These are phyloP conservation scores for Exophiala lecanii-corni DNA, from an alignment of 2,329 filamentous ascomycete genomes.

Conservation along the genomic window DNA sequence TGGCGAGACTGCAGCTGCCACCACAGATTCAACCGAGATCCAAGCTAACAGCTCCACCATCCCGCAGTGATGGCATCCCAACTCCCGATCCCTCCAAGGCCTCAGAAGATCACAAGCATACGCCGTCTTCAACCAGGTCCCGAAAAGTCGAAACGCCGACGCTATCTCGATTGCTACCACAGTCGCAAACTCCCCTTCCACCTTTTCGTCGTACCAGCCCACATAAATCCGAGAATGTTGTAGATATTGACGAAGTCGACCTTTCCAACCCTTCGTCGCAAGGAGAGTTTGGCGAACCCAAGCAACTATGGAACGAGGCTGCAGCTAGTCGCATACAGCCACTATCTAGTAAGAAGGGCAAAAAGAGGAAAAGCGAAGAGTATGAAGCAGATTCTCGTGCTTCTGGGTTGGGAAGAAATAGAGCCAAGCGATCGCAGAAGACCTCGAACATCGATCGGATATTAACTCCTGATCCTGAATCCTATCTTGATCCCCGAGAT, in stretches of 20 bases:
- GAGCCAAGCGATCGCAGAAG: conserved; percentile 8
- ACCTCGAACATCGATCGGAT: not conserved
- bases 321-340: conserved; percentile 36
- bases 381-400: conserved; percentile 27
- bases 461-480: not conserved
- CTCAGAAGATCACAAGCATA: conserved; percentile 9
- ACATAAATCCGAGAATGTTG: conserved; percentile 24
- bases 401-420: conserved; percentile 8
- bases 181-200: conserved; percentile 9
- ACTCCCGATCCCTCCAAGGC: conserved; percentile 22
- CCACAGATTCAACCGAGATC: conserved; percentile 38
- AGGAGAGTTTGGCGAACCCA: conserved; percentile 39
- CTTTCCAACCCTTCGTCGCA: conserved; percentile 34
- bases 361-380: conserved; percentile 48
- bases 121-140: conserved; percentile 7
- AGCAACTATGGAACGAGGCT: conserved; percentile 42
- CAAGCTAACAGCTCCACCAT: conserved; percentile 31
- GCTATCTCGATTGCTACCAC: conserved; percentile 14
- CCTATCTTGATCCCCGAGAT: not conserved
- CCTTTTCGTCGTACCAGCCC: no score
- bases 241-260: conserved; percentile 43
- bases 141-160: conserved; percentile 20
- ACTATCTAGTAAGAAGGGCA: conserved; percentile 35
- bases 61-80: conserved; percentile 13
- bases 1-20: conserved; percentile 43